Conservation (phyloP, 2,329 filamentous ascomycete genomes). For the Diplodia mutila region DNA sequence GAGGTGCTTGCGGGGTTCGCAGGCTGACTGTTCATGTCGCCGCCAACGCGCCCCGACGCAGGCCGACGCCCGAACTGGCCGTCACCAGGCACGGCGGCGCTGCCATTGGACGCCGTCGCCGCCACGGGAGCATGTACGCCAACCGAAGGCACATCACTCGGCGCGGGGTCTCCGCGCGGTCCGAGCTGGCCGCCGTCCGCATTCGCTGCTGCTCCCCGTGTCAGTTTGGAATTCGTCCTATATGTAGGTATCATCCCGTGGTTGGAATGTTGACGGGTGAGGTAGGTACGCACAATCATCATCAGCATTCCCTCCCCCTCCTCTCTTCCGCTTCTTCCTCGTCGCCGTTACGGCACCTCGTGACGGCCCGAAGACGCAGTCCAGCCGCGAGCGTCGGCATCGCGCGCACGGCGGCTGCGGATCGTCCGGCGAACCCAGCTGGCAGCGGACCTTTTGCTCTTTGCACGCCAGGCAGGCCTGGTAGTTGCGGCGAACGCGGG, state of each 20-base stretch:
- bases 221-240: no score
- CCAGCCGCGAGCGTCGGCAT: background rate
- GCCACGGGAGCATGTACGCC: background rate
- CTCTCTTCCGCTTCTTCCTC: background rate
- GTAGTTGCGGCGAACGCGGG: conserved; percentile 1
- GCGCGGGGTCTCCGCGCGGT: background rate
- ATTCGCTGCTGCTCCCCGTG: no score
- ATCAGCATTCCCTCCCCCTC: background rate
- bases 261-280: no score
- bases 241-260: no score
- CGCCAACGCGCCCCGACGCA: background rate
- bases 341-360: background rate
- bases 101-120: background rate
- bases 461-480: conserved; percentile 16
- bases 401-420: conserved; percentile 14
- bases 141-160: background rate
- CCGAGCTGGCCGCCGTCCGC: background rate
- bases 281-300: background rate
- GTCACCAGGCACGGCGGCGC: background rate
- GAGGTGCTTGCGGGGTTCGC: background rate
- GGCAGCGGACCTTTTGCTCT: conserved; percentile 16
- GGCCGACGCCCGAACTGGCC: background rate
- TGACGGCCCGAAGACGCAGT: conserved; percentile 6
- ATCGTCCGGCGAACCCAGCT: conserved; percentile 10
- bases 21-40: background rate